Evolutionary conservation across 2,329 filamentous ascomycete species (phyloP), one percentile per base, ranked within the genome.

Genomic region (Colletotrichum plurivorum): DNA sequence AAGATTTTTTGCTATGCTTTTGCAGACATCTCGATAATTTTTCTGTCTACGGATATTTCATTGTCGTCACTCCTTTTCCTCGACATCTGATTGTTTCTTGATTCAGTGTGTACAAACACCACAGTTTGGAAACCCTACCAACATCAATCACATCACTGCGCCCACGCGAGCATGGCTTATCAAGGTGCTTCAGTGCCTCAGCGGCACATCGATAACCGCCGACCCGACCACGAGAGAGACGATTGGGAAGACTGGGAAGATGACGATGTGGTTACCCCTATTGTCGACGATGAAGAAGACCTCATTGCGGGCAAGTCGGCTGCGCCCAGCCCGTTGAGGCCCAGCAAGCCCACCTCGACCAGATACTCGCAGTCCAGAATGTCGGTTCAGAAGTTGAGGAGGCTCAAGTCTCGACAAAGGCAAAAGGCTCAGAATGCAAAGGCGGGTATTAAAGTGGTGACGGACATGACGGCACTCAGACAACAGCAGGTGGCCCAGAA

Each of bases 381-480:
- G 27, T 84, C 85, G 1, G 75, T 78, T 2, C 78, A 81, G 31
- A 84, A 79, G 63, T 75, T 85, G 36, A 79, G 77, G 52, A 81
- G 87, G 9, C 76, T 87, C 22, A 90, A 86, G 75, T 92, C 90
- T 4, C 86, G 86, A 63, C 85, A 86, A 36, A 84, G 89, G 60
- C 89, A 92, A 74, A 88, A 88, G 74, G 84, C 85, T 22, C 84
- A 90, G 75, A 88, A 90, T 77, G 84, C 85, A 64, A 84, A 86
- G 78, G 88, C 87, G 9, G 90, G 90, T 13, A 92, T 93, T 75
- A 90, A 84, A 71, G 78, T 94, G 20, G 89, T 93, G 71, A 94
- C 92, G 2, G 90, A 91, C 75, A 91, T 93, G 83, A 82, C 88
- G 70, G 82, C 78, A 70, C 83, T 84, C 76, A 87, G 81, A 27